Conservation (phyloP, 2,329 filamentous ascomycete species). For the Coniochaeta sp. region DNA sequence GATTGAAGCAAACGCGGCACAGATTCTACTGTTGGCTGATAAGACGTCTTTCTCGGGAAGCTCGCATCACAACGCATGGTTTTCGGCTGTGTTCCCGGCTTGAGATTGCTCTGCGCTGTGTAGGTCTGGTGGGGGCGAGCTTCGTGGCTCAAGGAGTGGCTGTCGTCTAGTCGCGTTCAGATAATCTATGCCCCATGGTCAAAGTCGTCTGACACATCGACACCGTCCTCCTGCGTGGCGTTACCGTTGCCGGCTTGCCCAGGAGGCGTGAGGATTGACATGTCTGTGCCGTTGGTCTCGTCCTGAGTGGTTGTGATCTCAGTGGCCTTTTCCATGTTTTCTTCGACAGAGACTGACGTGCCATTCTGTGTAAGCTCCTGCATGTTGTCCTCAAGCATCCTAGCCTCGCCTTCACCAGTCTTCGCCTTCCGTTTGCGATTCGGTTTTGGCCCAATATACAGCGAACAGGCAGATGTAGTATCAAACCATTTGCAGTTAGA, state of each 20-base stretch:
- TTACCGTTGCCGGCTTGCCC: background rate
- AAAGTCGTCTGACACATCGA: background rate
- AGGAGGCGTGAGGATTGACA: background rate
- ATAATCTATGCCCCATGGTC: background rate
- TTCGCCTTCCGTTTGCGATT: slow-evolving; percentile 19
- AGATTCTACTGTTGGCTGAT: no score
- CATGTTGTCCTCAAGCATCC: background rate
- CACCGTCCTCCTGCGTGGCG: background rate
- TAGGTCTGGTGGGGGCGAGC: no score
- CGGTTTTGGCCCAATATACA: slow-evolving; percentile 17
- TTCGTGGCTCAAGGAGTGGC: no score
- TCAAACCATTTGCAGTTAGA: slow-evolving; percentile 23
- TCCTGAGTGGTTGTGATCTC: background rate
- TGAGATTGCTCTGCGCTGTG: no score
- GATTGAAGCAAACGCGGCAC: no score
- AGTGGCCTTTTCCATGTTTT: background rate
- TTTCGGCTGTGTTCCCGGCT: no score
- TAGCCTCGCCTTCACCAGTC: slow-evolving; percentile 1
- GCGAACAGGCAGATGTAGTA: slow-evolving; percentile 16
- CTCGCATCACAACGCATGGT: no score
- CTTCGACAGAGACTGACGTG: background rate
- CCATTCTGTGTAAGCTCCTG: background rate
- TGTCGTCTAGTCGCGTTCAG: background rate
- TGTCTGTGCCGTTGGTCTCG: background rate
- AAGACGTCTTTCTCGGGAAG: no score